These are phyloP conservation scores for Amaranthus palmeri DNA, from an alignment of 148 eudicot genomes.

Conservation along the genomic window DNA sequence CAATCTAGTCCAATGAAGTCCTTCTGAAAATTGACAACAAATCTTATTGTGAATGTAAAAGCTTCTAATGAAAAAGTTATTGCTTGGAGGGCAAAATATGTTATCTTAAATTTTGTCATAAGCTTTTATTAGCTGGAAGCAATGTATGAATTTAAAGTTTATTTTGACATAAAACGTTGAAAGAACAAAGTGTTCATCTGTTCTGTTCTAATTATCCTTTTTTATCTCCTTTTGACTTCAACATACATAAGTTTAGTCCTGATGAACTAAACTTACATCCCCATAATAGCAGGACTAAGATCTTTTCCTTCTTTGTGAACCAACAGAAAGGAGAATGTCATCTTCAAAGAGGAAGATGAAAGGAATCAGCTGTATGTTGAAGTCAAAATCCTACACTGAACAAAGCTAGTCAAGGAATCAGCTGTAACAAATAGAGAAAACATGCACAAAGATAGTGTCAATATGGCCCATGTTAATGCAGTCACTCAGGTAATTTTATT, in stretches of 20 bases:
- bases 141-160: conserved; percentile 22
- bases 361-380: no score
- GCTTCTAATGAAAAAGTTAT: background rate
- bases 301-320: background rate
- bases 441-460: conserved; percentile 28
- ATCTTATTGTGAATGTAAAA: conserved; percentile 14
- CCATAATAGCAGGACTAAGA: conserved; percentile 1
- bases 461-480: conserved; percentile 35
- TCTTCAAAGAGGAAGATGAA: conserved; percentile 51
- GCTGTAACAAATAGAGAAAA: conserved; percentile 20
- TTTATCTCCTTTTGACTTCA: background rate
- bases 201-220: background rate
- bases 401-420: conserved; percentile 35
- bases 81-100: conserved; percentile 4
- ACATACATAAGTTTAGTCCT: conserved; percentile 6
- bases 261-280: background rate
- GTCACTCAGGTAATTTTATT: conserved; percentile 48
- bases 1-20: conserved; percentile 2
- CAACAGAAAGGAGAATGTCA: conserved; percentile 13
- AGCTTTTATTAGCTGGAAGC: conserved; percentile 18
- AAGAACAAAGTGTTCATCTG: conserved; percentile 9
- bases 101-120: background rate
- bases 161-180: conserved; percentile 18
- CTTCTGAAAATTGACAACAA: conserved; percentile 15
- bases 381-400: no score